These are phyloP conservation scores for Isoetes taiwanensis DNA, from an alignment of 75 land plant species.

Conservation along the genomic window DNA sequence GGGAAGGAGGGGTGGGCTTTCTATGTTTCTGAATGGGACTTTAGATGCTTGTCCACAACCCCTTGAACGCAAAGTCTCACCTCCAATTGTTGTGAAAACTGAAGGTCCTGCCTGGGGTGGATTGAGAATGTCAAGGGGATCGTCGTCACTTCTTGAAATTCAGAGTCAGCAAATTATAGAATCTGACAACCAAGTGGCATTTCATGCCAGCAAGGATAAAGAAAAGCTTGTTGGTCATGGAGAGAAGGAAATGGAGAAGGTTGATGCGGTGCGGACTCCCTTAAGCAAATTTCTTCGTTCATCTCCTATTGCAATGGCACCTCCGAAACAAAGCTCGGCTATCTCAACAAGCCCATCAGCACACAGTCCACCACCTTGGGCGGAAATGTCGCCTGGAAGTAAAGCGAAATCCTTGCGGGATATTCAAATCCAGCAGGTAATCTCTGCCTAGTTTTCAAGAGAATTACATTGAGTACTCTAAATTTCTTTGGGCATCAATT, in stretches of 20 bases:
- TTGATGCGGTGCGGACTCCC: conserved; percentile 31
- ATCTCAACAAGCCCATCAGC: conserved; percentile 35
- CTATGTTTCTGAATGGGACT: conserved; percentile 93
- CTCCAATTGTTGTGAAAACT: conserved; percentile 40
- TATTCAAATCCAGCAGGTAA: conserved; percentile 95
- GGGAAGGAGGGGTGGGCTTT: conserved; percentile 80
- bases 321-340: conserved; percentile 7
- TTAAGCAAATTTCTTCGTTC: conserved; percentile 11
- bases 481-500: no score
- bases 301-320: conserved; percentile 51
- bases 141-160: conserved; percentile 65
- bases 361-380: conserved; percentile 62
- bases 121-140: conserved; percentile 34
- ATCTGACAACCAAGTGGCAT: conserved; percentile 4
- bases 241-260: not conserved
- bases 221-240: not conserved
- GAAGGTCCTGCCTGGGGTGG: conserved; percentile 99
- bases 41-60: conserved; percentile 49
- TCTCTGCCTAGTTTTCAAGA: not conserved
- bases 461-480: not conserved
- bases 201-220: not conserved
- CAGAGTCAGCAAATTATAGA: conserved; percentile 68
- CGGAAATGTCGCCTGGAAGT: conserved; percentile 53
- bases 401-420: conserved; percentile 73
- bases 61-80: conserved; percentile 20